Base-by-base conservation (phyloP, 352 stramenopile species). In the Aphanomyces euteiches region DNA sequence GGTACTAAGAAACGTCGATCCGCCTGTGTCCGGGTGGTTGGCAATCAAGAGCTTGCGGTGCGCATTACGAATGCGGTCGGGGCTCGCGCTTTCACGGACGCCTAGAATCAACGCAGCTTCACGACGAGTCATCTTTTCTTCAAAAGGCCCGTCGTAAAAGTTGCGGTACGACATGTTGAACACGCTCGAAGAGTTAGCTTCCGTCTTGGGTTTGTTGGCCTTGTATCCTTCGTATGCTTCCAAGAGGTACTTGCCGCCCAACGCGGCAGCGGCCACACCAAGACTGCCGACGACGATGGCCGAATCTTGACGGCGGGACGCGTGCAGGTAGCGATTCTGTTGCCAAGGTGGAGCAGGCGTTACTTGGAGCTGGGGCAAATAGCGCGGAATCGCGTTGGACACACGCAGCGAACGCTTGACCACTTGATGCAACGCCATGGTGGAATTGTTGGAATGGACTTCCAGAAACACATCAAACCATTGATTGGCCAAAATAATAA, bases 61-160 rank as follows among this genome's bases (percentile, higher is more conserved):
- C 36, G 97, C 96, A 67, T 99, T 98, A 76, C 98, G 98, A 71
- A 99, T 98, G 61, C 96, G 89, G 79, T 99, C 90, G 45, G 88
- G 72, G 0, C 88, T 94, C 43, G 95, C 93, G 66, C 88, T 98
- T 81, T 99, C 96, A n/a, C 90, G 83, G 45, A 99, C 96, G 56
- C 98, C 98, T 38, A 99, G 78, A 78, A 99, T 99, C 43, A 99
- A 81, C 19, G 97, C 97, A n/a, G 98, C 98, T 79, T 99, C 98
- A 39, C 97, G 87, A 5, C 93, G 84, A 50, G 97, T 99, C 98
- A 99, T 99, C 75, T 98, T 98, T 13, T 99, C 95, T 75, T 99
- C 97, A 77, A 99, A 99, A 37, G 96, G 96, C 0, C 95, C 94
- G 75, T 98, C 90, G 80, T 98, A 98, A 69, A 96, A 96, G 75